Evolutionary conservation across 1,284 basidiomycete genomes (phyloP).

Genomic region (Phellinidium pouzarii): DNA sequence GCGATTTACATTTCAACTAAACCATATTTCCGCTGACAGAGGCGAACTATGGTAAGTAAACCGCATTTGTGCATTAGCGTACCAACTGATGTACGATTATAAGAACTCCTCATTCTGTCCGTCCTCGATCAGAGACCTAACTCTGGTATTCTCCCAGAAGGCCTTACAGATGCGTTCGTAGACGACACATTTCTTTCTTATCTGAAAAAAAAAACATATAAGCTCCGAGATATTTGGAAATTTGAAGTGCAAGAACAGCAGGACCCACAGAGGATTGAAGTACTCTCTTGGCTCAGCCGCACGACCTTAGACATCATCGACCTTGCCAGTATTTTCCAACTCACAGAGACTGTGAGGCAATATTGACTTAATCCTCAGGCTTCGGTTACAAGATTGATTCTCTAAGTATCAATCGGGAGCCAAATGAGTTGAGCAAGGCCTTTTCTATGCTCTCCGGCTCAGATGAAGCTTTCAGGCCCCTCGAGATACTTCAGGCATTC

Average conservation of each 20-base stretch:
- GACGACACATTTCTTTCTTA: no score
- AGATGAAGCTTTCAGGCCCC: slow-evolving; percentile 1
- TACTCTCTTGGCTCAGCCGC: slow-evolving; percentile 34
- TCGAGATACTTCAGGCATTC: slow-evolving; percentile 14
- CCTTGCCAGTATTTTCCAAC: slow-evolving; percentile 38
- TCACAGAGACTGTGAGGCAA: no score
- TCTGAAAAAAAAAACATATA: neutral
- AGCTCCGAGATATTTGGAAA: slow-evolving; percentile 19
- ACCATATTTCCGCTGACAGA: slow-evolving; percentile 6
- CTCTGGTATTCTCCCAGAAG: slow-evolving; percentile 21
- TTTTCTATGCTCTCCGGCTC: slow-evolving; percentile 26
- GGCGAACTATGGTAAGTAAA: slow-evolving; percentile 13
- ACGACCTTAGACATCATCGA: slow-evolving; percentile 45
- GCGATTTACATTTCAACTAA: neutral
- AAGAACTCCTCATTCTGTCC: slow-evolving; percentile 22
- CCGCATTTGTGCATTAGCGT: neutral
- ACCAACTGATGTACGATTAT: neutral
- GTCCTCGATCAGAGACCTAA: slow-evolving; percentile 19
- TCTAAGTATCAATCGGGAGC: slow-evolving; percentile 20
- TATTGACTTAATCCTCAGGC: no score
- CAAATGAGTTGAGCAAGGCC: slow-evolving; percentile 28
- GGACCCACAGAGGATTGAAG: slow-evolving; percentile 25
- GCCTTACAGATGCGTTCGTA: slow-evolving; percentile 18
- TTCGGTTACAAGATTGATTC: slow-evolving; percentile 62
- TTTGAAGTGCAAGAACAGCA: neutral